A percentile compares a stretch with the other conserved stretches of the same genome.
phyloP scores from a whole-genome alignment of 495 filamentous ascomycete genomes.

The Penicillium salamii region DNA sequence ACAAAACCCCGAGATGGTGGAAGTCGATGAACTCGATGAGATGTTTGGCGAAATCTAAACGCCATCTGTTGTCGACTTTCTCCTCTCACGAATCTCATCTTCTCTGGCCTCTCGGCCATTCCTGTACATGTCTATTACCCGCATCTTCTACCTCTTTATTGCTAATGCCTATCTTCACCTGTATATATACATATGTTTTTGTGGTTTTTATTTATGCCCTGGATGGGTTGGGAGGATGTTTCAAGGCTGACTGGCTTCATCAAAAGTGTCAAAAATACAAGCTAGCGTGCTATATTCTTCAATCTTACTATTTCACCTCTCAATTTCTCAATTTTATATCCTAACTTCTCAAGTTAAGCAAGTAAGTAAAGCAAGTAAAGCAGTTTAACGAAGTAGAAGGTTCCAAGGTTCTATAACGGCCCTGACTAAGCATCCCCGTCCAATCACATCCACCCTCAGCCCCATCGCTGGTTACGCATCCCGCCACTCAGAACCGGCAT shows the following conservation, averaged over 20 bases:
- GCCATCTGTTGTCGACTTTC: background rate
- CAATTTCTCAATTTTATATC: background rate
- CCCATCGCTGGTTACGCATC: background rate
- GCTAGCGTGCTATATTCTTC: background rate
- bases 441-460: background rate
- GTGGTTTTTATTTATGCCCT: conserved; percentile 15
- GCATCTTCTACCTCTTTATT: conserved; percentile 15
- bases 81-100: background rate
- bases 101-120: conserved; percentile 8
- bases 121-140: conserved; percentile 31
- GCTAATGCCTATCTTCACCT: conserved; percentile 24
- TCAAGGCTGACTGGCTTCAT: conserved; percentile 9
- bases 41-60: conserved; percentile 60
- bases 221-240: conserved; percentile 23
- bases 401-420: background rate
- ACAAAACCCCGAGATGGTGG: conserved; percentile 81
- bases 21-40: conserved; percentile 89
- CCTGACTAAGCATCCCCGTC: background rate
- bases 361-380: too few species aligned
- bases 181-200: conserved; percentile 37
- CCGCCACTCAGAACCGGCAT: background rate
- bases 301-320: conserved; percentile 1
- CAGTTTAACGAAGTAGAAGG: too few species aligned
- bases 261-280: conserved; percentile 10
- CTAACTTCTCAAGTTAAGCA: background rate